A percentile compares a stretch with the other conserved stretches of the same genome.
phyloP scores from a whole-genome alignment of 1,139 yeast species.

The Scheffersomyces segobiensis region DNA sequence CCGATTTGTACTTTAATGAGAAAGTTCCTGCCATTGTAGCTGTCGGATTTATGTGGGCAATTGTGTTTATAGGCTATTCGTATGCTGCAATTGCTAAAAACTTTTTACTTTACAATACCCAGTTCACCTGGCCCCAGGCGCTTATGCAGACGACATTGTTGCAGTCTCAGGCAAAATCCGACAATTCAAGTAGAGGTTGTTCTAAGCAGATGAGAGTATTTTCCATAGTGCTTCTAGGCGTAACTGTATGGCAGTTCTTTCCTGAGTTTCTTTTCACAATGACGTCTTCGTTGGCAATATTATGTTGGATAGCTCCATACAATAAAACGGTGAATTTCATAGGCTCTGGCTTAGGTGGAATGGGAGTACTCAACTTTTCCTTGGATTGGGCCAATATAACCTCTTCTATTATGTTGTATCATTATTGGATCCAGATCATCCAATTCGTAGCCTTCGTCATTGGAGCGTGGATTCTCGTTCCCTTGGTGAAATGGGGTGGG shows the following conservation, averaged over 20 bases:
- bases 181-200: constrained; percentile 18
- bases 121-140: constrained; percentile 47
- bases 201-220: constrained; percentile 35
- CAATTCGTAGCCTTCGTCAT: constrained; percentile 42
- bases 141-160: constrained; percentile 48
- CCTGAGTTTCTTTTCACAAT: constrained; percentile 46
- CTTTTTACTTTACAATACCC: constrained; percentile 43
- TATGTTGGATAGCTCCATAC: constrained; percentile 46
- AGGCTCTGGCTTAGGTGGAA: constrained; percentile 49
- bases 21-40: constrained; percentile 31
- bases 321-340: constrained; percentile 36
- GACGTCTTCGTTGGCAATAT: constrained; percentile 39
- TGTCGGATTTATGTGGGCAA: constrained; percentile 44
- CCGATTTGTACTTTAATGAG: constrained; percentile 38
- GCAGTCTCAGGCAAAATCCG: constrained; percentile 30
- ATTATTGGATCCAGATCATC: constrained; percentile 47
- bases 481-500: constrained; percentile 39
- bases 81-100: constrained; percentile 46
- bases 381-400: constrained; percentile 50
- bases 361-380: constrained; percentile 43
- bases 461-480: constrained; percentile 45
- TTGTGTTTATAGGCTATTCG: constrained; percentile 49
- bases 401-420: constrained; percentile 42
- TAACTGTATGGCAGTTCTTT: constrained; percentile 43
- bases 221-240: constrained; percentile 25